Conservation (phyloP, 805 yeast species). For the Starmerella powellii region DNA sequence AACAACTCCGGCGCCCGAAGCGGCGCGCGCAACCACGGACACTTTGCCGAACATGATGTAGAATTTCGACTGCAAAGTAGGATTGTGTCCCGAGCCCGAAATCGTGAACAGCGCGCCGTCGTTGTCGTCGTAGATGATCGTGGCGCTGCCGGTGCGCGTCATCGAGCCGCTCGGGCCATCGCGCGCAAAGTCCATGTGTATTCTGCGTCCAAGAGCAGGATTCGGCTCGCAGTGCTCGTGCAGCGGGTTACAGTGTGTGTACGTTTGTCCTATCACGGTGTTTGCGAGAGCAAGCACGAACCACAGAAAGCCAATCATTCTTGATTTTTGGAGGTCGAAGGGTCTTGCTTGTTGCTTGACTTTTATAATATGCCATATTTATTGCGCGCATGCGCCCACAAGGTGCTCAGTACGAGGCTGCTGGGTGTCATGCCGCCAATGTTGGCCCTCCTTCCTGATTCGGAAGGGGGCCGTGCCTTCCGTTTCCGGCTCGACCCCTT, state of each 20-base stretch:
- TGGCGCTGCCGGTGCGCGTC: conserved; percentile 23
- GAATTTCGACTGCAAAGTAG: conserved; percentile 35
- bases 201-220: conserved; percentile 49
- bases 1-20: conserved; percentile 66
- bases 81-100: conserved; percentile 57
- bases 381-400: too few species aligned
- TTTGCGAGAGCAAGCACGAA: not conserved
- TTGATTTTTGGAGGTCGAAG: not conserved
- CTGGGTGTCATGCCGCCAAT: too few species aligned
- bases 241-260: conserved; percentile 37
- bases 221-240: conserved; percentile 35
- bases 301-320: not conserved
- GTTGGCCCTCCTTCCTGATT: too few species aligned
- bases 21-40: conserved; percentile 59
- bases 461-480: too few species aligned
- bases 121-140: conserved; percentile 32
- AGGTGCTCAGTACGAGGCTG: too few species aligned
- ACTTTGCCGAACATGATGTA: conserved; percentile 83
- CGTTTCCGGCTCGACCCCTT: too few species aligned
- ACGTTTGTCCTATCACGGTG: conserved; percentile 22
- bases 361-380: too few species aligned
- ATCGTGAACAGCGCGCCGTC: conserved; percentile 57
- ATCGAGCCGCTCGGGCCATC: conserved; percentile 26
- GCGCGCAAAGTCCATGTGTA: conserved; percentile 40
- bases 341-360: too few species aligned